phyloP scores from a whole-genome alignment of 2,329 filamentous ascomycete genomes.

The Seiridium unicorne region DNA sequence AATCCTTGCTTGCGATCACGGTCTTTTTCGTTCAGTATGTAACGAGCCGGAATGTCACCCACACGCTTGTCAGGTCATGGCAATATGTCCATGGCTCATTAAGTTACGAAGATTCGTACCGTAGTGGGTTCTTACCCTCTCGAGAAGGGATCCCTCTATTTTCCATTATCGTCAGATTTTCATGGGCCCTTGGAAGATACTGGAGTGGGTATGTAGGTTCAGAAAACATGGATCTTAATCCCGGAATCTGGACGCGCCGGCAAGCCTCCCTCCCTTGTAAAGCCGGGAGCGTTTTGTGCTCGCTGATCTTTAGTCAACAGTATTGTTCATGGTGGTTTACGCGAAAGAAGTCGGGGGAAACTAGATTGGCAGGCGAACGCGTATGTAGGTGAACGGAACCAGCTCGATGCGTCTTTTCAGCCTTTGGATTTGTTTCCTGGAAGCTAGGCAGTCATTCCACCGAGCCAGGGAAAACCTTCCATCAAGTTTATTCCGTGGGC shows the following conservation, averaged over 20 bases:
- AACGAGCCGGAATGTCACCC: constrained; percentile 1
- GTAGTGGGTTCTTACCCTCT: too few species aligned
- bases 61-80: background rate
- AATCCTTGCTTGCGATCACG: background rate
- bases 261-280: background rate
- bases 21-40: background rate
- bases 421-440: background rate
- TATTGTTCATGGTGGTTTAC: background rate
- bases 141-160: too few species aligned
- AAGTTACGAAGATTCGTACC: too few species aligned
- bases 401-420: background rate
- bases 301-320: background rate
- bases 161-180: background rate
- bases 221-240: background rate
- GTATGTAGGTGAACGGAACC: background rate
- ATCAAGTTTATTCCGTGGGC: background rate
- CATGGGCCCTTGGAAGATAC: background rate
- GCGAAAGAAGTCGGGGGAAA: background rate
- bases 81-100: too few species aligned
- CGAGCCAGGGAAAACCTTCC: background rate
- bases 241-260: background rate
- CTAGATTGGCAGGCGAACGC: background rate
- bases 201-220: background rate
- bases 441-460: background rate
- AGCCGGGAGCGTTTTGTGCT: background rate